Base-by-base conservation (phyloP, 1,139 yeast species). In the Magnusiomyces tetraspermus region DNA sequence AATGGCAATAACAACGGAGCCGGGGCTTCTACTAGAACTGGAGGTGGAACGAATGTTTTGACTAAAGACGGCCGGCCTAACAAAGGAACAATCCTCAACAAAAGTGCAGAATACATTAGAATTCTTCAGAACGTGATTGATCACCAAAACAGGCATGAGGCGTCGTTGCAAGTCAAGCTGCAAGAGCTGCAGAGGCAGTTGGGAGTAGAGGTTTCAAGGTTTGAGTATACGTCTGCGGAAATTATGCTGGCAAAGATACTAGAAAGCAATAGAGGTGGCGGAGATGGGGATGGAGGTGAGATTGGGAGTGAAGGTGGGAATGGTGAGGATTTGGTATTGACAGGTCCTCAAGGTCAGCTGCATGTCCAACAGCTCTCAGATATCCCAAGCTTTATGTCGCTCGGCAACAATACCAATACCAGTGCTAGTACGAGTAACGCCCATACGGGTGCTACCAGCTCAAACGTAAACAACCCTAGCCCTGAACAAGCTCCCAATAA, bases 31-130 rank as follows among this genome's bases (percentile, higher is more conserved):
- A 15, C 47, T n/a, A n/a, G n/a, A n/a, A n/a, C n/a, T n/a, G n/a
- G n/a, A n/a, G 26, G 42, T 10, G 51, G 53, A 15, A 40, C 46
- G 3, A 37, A 28, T 37, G 60, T 59, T 15, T 86, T 89, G 2
- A 80, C 89, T 2, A 85, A 85, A 59, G 96, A 87, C 62, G 96
- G 95, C 2, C 84, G 84, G 60, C 97, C 97, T 1, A 89, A 89
- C 64, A 90, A 90, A 70, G 97, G 97, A 1, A 95, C 89, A 61
- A 86, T 90, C 11, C 72, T 90, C 57, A 78, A 89, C 21, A 84
- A 86, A 62, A 80, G 94, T 0, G 95, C 89, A 2, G 96, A 88
- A 60, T 90, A 88, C 63, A 82, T 90, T 51, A 82, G 81, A 58
- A 73, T 74, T 60, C 71, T 90, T 46, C 96, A 89, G 68, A 79